phyloP scores from a whole-genome alignment of 768 basidiomycete genomes.

The Roridomyces roridus region DNA sequence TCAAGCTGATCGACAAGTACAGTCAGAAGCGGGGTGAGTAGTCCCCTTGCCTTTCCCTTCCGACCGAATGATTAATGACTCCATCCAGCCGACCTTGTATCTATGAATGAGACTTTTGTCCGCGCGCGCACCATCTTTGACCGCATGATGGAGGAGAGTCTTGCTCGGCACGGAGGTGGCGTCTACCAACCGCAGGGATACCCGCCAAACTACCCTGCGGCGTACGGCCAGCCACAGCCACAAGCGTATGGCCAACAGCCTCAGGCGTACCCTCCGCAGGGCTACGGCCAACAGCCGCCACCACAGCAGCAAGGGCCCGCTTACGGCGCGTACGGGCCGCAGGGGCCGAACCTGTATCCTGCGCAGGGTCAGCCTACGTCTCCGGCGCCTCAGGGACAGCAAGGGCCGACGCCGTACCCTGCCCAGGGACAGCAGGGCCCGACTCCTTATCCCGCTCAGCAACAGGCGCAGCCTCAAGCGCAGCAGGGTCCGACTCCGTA shows the following conservation, averaged over 20 bases:
- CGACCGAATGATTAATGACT: slow-evolving; percentile 32
- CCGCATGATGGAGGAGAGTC: slow-evolving; percentile 90
- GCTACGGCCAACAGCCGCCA: slow-evolving; percentile 11
- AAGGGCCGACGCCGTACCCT: slow-evolving; percentile 12
- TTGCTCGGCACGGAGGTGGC: slow-evolving; percentile 70
- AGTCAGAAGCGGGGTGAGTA: slow-evolving; percentile 80
- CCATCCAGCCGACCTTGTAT: slow-evolving; percentile 81
- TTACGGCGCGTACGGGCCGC: slow-evolving; percentile 12
- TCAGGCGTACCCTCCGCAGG: too few relatives aligned
- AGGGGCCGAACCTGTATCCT: slow-evolving; percentile 15
- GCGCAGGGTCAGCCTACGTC: slow-evolving; percentile 3
- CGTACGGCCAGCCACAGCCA: slow-evolving; percentile 24
- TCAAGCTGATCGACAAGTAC: slow-evolving; percentile 96
- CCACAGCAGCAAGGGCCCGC: slow-evolving; percentile 22
- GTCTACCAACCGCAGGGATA: background rate
- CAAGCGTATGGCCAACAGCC: slow-evolving; percentile 18
- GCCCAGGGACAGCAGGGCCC: slow-evolving; percentile 1
- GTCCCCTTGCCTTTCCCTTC: background rate
- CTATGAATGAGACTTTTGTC: slow-evolving; percentile 94
- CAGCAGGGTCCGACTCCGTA: slow-evolving; percentile 3
- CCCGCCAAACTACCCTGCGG: slow-evolving; percentile 15
- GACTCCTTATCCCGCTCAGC: slow-evolving; percentile 17
- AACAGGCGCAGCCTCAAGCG: background rate
- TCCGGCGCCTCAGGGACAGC: background rate
- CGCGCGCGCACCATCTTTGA: slow-evolving; percentile 91